phyloP scores from a whole-genome alignment of 345 rosid genomes.

The Salix exigua region DNA sequence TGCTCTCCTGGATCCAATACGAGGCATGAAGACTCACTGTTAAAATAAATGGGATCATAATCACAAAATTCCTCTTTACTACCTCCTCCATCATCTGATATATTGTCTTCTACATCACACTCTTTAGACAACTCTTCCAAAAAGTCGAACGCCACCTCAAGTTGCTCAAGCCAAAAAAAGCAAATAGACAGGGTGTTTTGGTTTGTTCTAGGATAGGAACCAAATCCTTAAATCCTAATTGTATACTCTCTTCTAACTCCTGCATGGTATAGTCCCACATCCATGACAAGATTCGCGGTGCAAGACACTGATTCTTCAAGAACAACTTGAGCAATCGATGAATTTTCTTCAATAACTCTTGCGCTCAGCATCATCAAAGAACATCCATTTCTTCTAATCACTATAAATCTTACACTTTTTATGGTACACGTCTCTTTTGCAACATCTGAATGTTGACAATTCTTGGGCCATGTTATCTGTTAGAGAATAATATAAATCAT shows the following conservation, averaged over 20 bases:
- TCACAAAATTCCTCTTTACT: not conserved
- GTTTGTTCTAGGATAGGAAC: not conserved
- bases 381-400: too few species aligned
- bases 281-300: not conserved
- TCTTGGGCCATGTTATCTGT: not conserved
- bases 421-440: not conserved
- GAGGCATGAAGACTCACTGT: not conserved
- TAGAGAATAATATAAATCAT: too few species aligned
- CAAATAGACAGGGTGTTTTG: not conserved
- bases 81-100: not conserved
- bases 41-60: not conserved
- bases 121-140: not conserved
- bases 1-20: not conserved
- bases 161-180: not conserved
- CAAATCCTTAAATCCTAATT: not conserved
- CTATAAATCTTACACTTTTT: not conserved
- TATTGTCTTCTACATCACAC: not conserved
- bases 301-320: too few species aligned
- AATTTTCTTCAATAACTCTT: too few species aligned
- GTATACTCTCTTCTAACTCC: not conserved
- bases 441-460: not conserved
- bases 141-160: not conserved
- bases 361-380: too few species aligned
- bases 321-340: too few species aligned
- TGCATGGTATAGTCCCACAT: not conserved